Conservation (phyloP, 257 asterid species). For the Fraxinus cuspidata region DNA sequence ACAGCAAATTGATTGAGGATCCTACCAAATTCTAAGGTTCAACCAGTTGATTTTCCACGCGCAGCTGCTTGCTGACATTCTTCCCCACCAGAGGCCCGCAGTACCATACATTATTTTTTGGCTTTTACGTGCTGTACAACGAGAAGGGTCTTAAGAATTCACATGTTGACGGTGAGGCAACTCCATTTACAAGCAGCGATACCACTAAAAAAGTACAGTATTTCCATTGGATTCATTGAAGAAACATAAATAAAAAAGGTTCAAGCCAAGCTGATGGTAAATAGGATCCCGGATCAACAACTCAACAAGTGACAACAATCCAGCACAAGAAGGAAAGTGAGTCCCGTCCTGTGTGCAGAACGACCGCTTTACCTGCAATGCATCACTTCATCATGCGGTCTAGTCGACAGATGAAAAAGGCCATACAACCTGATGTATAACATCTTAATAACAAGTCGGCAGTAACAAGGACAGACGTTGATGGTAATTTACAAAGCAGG, state of each 20-base stretch:
- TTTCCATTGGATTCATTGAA: not conserved
- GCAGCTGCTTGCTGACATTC: not conserved
- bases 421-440: not conserved
- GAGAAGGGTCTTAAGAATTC: not conserved
- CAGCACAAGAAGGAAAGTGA: not conserved
- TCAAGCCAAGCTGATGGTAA: not conserved
- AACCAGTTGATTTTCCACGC: not conserved
- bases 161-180: not conserved
- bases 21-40: not conserved
- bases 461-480: not conserved
- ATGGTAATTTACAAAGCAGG: conserved; percentile 20
- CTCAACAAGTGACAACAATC: not conserved
- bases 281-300: not conserved
- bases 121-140: not conserved
- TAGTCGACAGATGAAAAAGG: not conserved
- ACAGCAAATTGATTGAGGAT: too few species aligned
- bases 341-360: not conserved
- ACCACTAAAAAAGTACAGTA: not conserved
- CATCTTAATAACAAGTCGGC: not conserved
- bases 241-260: not conserved
- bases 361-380: not conserved
- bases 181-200: not conserved
- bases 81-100: not conserved
- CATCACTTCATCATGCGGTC: not conserved
- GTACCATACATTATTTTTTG: not conserved